Conservation (phyloP, 2,329 filamentous ascomycete genomes). For the Geosmithia morbida region DNA sequence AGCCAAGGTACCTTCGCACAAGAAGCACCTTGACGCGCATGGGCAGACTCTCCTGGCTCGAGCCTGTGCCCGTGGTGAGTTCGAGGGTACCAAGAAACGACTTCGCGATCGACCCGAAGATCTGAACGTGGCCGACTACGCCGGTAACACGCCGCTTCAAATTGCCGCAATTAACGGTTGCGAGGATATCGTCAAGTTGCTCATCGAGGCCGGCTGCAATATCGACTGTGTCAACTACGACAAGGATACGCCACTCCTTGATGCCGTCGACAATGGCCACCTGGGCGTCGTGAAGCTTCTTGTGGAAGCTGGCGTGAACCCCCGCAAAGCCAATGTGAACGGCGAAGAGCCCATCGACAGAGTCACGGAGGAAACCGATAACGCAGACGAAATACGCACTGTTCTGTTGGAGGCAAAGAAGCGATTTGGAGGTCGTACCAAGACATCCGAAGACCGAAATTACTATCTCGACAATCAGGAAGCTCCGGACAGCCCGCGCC, state of each 20-base stretch:
- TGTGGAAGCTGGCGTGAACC: conserved; percentile 78
- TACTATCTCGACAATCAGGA: conserved; percentile 30
- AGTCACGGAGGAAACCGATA: conserved; percentile 59
- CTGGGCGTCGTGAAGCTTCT: conserved; percentile 75
- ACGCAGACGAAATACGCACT: conserved; percentile 64
- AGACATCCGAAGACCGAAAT: conserved; percentile 44
- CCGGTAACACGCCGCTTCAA: conserved; percentile 90
- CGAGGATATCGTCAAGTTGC: conserved; percentile 71
- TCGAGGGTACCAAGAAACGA: conserved; percentile 62
- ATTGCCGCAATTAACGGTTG: conserved; percentile 82
- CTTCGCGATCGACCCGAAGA: conserved; percentile 73
- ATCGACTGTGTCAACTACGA: conserved; percentile 67
- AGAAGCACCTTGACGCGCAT: conserved; percentile 83
- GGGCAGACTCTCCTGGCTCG: conserved; percentile 84
- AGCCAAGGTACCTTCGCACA: conserved; percentile 46
- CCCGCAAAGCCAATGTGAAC: conserved; percentile 78
- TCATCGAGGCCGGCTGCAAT: conserved; percentile 74
- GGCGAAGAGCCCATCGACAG: conserved; percentile 86
- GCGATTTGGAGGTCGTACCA: conserved; percentile 36
- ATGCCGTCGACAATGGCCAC: conserved; percentile 93
- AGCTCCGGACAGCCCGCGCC: conserved; percentile 39
- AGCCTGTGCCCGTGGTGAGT: conserved; percentile 74
- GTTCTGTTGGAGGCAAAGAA: conserved; percentile 47
- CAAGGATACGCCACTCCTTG: conserved; percentile 85
- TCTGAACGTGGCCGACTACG: conserved; percentile 80